Evolutionary conservation across 2,329 filamentous ascomycete genomes (phyloP).

Genomic region (Apiospora sp.): DNA sequence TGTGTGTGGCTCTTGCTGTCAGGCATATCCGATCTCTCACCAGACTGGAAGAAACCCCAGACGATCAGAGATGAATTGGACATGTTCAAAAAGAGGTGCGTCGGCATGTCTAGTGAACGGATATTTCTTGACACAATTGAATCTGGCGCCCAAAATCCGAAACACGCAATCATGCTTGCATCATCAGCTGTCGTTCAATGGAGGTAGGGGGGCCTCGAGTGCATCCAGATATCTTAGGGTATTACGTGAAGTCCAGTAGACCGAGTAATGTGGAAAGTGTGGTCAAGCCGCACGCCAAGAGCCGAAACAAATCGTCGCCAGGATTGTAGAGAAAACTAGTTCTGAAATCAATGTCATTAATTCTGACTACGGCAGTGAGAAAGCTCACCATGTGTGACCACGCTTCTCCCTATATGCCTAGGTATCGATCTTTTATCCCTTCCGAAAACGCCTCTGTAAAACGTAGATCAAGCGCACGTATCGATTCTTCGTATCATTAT

Average conservation of each 20-base stretch:
- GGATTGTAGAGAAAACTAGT: background rate
- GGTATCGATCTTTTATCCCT: constrained; percentile 12
- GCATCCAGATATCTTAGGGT: background rate
- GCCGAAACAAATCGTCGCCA: background rate
- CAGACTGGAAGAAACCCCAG: background rate
- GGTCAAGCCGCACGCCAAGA: background rate
- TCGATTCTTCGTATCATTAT: background rate
- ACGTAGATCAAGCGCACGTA: background rate
- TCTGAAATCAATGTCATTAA: constrained; percentile 2
- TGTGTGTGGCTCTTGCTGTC: background rate
- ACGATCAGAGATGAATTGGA: background rate
- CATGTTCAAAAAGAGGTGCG: no score
- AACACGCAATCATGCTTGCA: no score
- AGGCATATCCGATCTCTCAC: background rate
- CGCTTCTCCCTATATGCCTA: constrained; percentile 9
- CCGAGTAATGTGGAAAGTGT: background rate
- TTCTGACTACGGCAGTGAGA: constrained; percentile 14
- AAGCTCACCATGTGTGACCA: constrained; percentile 15
- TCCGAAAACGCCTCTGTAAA: background rate
- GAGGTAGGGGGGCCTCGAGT: background rate
- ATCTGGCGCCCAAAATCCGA: background rate
- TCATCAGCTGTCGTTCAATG: background rate
- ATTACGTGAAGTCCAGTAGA: background rate
- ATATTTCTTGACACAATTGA: background rate
- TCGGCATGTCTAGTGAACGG: no score